Evolutionary conservation across 228 moss, liverwort and hornwort genomes (phyloP), one percentile per base, ranked within the genome.

Genomic region (Sphagnum fallax): DNA sequence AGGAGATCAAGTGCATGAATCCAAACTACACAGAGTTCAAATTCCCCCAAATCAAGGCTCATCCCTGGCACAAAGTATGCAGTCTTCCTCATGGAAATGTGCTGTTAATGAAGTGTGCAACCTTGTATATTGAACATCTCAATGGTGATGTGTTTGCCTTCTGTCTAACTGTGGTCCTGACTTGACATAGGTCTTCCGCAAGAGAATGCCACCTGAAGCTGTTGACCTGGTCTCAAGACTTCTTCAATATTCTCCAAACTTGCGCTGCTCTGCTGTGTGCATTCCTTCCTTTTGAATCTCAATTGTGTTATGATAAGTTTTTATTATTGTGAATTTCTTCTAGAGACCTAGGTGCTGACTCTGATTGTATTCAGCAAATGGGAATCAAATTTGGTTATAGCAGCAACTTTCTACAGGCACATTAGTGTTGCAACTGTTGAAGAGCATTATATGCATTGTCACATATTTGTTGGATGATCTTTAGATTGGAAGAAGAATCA

Each of bases 1-100:
- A 85, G 70, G 85, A 85, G 79, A 85, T 85, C 52, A 85, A 85
- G 75, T 85, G 85, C 15, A 85, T 85, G 85, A 85, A 85, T 51
- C 85, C 85, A 6, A 85, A 85, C 60, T 85, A 85, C 67, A 85
- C 85, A 0, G 85, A 85, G 60, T 85, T 85, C 68, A 85, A 85
- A 51, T 85, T 85, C 62, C 85, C 85, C 8, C 85, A 85, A 75
- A 85, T 85, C 64, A 85, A 85, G 62, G 85, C 85, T 3, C 85
- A 85, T 61, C 85, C 85, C 6, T 85, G 85, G 85, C 85, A 85
- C 74, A 85, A 85, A 81, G 85, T 85, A 66, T 52, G 70, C 9
- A 55, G 8, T 55, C 55, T 8, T 12, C 12, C 55, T 55, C 55
- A 1, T 73, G 8, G n/a, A 66, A 18, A 6, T 50, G 18, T 32